Percentiles rank a stretch among this genome's conserved stretches.
Evolutionary conservation across 73 alveolate species (phyloP).

Genomic region (Vitrella brassicaformis): DNA sequence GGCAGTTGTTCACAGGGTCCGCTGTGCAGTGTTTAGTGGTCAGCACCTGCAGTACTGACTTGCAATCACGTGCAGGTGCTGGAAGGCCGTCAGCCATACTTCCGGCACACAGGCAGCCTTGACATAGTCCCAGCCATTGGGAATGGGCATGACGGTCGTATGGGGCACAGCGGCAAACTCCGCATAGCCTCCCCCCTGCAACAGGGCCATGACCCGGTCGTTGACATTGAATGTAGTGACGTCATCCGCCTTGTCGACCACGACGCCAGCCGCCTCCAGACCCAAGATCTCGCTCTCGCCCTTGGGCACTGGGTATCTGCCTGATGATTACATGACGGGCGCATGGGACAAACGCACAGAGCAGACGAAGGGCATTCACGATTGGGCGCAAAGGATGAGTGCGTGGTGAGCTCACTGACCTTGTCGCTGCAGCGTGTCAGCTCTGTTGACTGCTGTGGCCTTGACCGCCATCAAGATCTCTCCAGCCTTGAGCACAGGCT

Average conservation of each 20-base stretch:
- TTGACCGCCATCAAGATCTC: constrained; percentile 38
- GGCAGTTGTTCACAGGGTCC: too few species aligned
- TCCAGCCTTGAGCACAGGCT: constrained; percentile 12
- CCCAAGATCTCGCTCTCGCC: constrained; percentile 54
- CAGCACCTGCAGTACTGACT: too few species aligned
- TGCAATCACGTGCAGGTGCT: constrained; percentile 31
- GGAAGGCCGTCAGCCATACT: constrained; percentile 54
- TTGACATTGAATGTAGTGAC: constrained; percentile 11
- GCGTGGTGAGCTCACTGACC: too few species aligned
- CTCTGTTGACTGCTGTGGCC: constrained; percentile 63
- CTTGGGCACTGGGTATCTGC: constrained; percentile 52
- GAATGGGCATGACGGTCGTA: constrained; percentile 38
- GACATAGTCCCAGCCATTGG: constrained; percentile 18
- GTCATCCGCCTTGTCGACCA: constrained; percentile 15
- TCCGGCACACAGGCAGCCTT: constrained; percentile 62
- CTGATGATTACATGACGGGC: too few species aligned
- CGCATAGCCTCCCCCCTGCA: constrained; percentile 64
- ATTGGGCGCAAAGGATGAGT: too few species aligned
- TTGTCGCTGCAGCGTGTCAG: constrained; percentile 48
- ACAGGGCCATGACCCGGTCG: constrained; percentile 45
- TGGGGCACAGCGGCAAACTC: constrained; percentile 40
- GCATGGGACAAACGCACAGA: too few species aligned
- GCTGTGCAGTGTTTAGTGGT: too few species aligned
- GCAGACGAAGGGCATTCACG: too few species aligned
- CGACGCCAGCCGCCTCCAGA: constrained; percentile 51